A percentile compares a stretch with the other conserved stretches of the same genome.
Evolutionary conservation across 176 grass and related monocot species (phyloP).

Genomic region (Phoenix dactylifera): DNA sequence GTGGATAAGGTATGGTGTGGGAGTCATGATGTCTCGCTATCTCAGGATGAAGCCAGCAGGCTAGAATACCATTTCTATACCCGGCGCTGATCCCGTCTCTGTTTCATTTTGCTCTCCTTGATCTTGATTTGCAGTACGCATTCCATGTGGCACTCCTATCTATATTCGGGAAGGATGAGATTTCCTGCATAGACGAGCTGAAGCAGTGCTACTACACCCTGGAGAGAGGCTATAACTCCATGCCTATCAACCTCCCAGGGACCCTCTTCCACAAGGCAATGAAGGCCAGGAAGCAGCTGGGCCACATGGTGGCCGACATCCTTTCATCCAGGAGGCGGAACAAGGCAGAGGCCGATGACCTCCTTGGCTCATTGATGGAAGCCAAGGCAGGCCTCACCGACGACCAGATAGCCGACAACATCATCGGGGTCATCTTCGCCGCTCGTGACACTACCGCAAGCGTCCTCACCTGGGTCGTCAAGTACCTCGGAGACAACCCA

Average conservation of each 20-base stretch:
- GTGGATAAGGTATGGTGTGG: no score
- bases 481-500: conserved; percentile 65
- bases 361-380: conserved; percentile 33
- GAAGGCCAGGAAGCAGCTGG: conserved; percentile 64
- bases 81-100: no score
- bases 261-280: conserved; percentile 94
- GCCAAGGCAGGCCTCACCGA: conserved; percentile 29
- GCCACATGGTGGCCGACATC: conserved; percentile 23
- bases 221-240: conserved; percentile 97
- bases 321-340: conserved; percentile 8
- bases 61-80: no score
- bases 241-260: conserved; percentile 89
- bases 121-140: conserved; percentile 42
- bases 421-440: conserved; percentile 53
- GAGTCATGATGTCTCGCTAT: no score
- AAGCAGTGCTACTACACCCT: conserved; percentile 92
- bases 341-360: not conserved
- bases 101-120: not conserved
- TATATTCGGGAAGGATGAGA: conserved; percentile 90
- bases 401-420: conserved; percentile 52
- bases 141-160: conserved; percentile 93
- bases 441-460: conserved; percentile 66
- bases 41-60: no score
- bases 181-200: conserved; percentile 72
- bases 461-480: conserved; percentile 57